Conservation (phyloP, 2,329 filamentous ascomycete genomes). For the Penicillium sp. region DNA sequence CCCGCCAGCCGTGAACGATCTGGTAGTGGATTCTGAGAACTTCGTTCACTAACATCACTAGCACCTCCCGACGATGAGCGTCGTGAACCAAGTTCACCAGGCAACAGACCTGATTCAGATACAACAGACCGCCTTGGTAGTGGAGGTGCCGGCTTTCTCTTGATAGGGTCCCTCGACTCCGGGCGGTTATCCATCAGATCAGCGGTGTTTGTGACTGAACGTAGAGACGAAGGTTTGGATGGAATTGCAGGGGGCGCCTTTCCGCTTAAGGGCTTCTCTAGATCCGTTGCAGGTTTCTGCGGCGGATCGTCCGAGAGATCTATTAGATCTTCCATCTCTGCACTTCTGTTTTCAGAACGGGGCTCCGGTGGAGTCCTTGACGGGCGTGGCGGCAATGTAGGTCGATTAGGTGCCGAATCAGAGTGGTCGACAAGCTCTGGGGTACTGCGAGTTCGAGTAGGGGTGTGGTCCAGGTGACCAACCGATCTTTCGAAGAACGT, state of each 20-base stretch:
- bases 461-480: conserved; percentile 36
- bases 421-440: conserved; percentile 32
- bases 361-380: conserved; percentile 26
- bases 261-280: conserved; percentile 24
- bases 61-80: not conserved
- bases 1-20: conserved; percentile 1
- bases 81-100: not conserved
- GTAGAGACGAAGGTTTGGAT: conserved; percentile 49
- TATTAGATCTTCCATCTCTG: conserved; percentile 43
- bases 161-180: conserved; percentile 28
- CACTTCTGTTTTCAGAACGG: conserved; percentile 28
- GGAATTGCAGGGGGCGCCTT: conserved; percentile 48
- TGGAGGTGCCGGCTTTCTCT: conserved; percentile 43
- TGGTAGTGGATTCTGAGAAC: conserved; percentile 21
- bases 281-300: conserved; percentile 17
- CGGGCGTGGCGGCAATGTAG: conserved; percentile 46
- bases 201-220: conserved; percentile 37
- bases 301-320: conserved; percentile 45
- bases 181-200: conserved; percentile 22
- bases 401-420: conserved; percentile 38
- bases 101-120: conserved; percentile 19
- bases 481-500: conserved; percentile 77
- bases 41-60: not conserved
- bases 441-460: conserved; percentile 31
- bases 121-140: conserved; percentile 42